phyloP scores from a whole-genome alignment of 495 filamentous ascomycete genomes.

The Oidiodendron maius region DNA sequence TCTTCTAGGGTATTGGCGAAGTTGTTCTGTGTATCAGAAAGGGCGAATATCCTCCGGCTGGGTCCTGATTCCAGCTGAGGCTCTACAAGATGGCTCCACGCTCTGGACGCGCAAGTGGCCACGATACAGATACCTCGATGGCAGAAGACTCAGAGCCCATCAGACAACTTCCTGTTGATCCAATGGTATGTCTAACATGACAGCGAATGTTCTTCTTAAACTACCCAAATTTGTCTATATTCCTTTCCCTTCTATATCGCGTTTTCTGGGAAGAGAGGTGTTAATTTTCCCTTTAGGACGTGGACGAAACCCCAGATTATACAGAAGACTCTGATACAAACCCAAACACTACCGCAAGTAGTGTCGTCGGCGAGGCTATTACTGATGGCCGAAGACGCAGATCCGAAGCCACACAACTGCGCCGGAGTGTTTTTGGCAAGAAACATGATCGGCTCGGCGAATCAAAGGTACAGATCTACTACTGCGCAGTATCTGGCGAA shows the following conservation, averaged over 20 bases:
- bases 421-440: constrained; percentile 87
- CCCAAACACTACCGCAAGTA: constrained; percentile 86
- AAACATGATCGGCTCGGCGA: constrained; percentile 88
- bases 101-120: constrained; percentile 36
- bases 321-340: constrained; percentile 93
- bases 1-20: neutral
- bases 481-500: constrained; percentile 5
- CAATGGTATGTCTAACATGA: constrained; percentile 37
- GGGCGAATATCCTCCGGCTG: neutral
- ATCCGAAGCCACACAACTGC: constrained; percentile 77
- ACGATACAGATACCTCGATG: constrained; percentile 49
- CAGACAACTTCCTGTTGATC: constrained; percentile 27
- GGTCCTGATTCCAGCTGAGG: neutral
- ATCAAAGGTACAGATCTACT: constrained; percentile 62
- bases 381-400: constrained; percentile 78
- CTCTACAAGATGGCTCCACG: constrained; percentile 54
- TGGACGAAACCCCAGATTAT: constrained; percentile 78
- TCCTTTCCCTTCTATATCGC: neutral
- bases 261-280: neutral
- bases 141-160: constrained; percentile 52
- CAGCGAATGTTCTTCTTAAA: neutral
- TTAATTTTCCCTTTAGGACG: constrained; percentile 39
- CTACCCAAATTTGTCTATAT: neutral
- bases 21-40: constrained; percentile 4
- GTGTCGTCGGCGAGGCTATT: constrained; percentile 65